A percentile compares a stretch with the other conserved stretches of the same genome.
Evolutionary conservation across 2,329 filamentous ascomycete species (phyloP).

Genomic region (Sporothrix variecibatus): DNA sequence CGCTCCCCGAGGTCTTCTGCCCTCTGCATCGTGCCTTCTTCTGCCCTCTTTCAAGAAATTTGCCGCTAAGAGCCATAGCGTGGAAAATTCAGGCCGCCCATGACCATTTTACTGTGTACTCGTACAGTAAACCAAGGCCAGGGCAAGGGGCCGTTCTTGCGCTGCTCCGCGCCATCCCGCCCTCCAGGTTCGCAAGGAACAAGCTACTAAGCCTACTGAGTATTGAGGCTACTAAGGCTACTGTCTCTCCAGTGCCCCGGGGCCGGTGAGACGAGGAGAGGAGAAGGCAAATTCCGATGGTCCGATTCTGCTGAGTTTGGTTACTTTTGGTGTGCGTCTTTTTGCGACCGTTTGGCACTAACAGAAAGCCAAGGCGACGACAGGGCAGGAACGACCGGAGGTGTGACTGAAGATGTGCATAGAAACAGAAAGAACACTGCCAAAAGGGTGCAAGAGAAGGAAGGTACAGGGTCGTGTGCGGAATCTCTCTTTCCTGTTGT

Average conservation of each 20-base stretch:
- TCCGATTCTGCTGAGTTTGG: conserved; percentile 2
- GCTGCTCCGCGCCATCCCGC: conserved; percentile 16
- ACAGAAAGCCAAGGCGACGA: background rate
- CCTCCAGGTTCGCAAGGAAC: background rate
- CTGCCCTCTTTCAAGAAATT: background rate
- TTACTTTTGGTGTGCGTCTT: background rate
- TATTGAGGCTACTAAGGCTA: background rate
- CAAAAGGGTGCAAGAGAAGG: background rate
- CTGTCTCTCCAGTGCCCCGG: background rate
- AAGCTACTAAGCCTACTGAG: background rate
- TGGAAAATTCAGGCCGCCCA: conserved; percentile 15
- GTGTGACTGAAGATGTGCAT: background rate
- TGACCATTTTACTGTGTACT: background rate
- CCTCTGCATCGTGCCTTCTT: conserved; percentile 13
- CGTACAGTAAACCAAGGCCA: background rate
- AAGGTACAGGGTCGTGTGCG: background rate
- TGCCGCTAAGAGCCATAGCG: conserved; percentile 9
- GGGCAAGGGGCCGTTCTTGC: background rate
- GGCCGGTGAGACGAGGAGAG: background rate
- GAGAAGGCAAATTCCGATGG: conserved; percentile 10
- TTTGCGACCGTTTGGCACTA: conserved; percentile 15
- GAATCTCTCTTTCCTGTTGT: background rate
- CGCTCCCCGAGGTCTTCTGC: background rate
- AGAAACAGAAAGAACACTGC: background rate
- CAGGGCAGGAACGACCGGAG: background rate